Percentiles rank a stretch among this genome's conserved stretches.
Evolutionary conservation across 2,329 filamentous ascomycete species (phyloP).

Genomic region (Ophiostoma ips): DNA sequence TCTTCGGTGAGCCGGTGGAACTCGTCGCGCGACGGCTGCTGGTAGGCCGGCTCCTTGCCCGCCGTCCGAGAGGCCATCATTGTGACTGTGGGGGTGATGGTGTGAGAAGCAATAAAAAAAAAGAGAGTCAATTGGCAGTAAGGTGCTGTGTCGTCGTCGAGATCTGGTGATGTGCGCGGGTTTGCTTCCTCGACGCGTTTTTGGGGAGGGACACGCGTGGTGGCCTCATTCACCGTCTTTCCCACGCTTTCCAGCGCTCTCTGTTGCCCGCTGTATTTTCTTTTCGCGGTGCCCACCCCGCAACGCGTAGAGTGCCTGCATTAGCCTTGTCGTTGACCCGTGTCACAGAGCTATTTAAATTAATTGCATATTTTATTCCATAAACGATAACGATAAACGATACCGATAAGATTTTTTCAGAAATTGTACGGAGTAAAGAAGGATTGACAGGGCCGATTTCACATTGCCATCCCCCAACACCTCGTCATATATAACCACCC

Average conservation of each 20-base stretch:
- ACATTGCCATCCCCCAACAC: not conserved
- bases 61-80: slow-evolving; percentile 15
- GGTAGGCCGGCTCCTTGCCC: slow-evolving; percentile 16
- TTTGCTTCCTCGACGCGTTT: not conserved
- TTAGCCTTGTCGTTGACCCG: slow-evolving; percentile 2
- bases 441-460: not conserved
- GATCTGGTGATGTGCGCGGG: not conserved
- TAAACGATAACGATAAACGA: slow-evolving; percentile 1
- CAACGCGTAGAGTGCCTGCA: slow-evolving; percentile 14
- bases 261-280: not conserved
- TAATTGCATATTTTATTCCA: not conserved
- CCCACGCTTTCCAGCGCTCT: not conserved
- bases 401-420: slow-evolving; percentile 1
- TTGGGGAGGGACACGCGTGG: not conserved
- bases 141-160: no score
- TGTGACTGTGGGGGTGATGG: not conserved
- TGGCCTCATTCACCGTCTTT: not conserved
- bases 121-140: no score
- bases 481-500: not conserved
- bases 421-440: not conserved
- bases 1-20: slow-evolving; percentile 55
- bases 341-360: not conserved
- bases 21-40: slow-evolving; percentile 22
- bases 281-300: not conserved
- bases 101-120: no score